Percentiles rank a stretch among this genome's conserved stretches.
These are phyloP conservation scores for Entomortierella chlamydospora DNA, from an alignment of 192 early-diverging fungal species.

Conservation along the genomic window DNA sequence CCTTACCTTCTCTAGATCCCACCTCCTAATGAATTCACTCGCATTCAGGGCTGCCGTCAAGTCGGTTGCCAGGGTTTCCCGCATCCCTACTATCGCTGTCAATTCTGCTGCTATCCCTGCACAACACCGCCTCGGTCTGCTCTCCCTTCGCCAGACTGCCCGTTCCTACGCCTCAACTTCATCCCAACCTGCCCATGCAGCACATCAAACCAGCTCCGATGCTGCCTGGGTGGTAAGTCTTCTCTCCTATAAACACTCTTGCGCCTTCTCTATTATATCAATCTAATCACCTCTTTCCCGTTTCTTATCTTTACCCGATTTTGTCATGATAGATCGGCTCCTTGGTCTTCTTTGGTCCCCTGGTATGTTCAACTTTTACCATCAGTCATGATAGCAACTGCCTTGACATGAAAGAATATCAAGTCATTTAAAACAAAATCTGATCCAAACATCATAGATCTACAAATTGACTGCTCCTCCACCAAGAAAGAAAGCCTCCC, in stretches of 20 bases:
- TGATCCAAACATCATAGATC: slow-evolving; percentile 28
- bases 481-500: slow-evolving; percentile 42
- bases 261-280: background rate
- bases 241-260: background rate
- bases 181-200: background rate
- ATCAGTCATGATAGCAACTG: no score
- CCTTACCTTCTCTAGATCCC: background rate
- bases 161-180: slow-evolving; percentile 39
- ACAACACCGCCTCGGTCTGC: slow-evolving; percentile 26
- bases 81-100: background rate
- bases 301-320: background rate
- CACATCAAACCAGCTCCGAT: slow-evolving; percentile 23
- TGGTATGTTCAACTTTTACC: slow-evolving; percentile 27
- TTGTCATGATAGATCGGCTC: slow-evolving; percentile 62
- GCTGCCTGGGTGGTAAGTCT: slow-evolving; percentile 36
- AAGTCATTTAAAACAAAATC: no score
- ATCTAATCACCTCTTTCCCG: background rate
- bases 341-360: slow-evolving; percentile 60
- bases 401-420: no score
- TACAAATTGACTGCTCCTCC: slow-evolving; percentile 59
- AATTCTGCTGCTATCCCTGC: slow-evolving; percentile 6
- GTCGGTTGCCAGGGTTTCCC: slow-evolving; percentile 8
- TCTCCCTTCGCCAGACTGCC: slow-evolving; percentile 44
- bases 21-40: slow-evolving; percentile 24
- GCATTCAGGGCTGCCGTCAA: slow-evolving; percentile 46